Percentiles rank a stretch among this genome's conserved stretches.
phyloP scores from a whole-genome alignment of 495 filamentous ascomycete genomes.

The Daldinia grandis region DNA sequence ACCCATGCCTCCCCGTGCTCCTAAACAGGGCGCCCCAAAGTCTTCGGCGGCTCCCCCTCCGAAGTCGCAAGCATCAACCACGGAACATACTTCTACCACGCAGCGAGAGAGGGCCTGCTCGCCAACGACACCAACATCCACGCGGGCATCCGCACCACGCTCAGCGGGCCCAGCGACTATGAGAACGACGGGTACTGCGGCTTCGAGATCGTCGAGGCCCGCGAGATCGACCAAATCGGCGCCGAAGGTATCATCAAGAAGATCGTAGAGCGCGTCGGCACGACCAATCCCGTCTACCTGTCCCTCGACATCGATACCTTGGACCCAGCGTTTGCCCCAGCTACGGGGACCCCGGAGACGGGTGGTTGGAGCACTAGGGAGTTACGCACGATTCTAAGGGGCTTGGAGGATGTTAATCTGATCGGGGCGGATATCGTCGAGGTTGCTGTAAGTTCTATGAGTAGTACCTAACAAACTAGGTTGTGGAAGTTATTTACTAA shows the following conservation, averaged over 20 bases:
- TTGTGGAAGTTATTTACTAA: not conserved
- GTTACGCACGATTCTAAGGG: conserved; percentile 74
- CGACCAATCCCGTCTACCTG: conserved; percentile 72
- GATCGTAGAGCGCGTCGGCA: conserved; percentile 69
- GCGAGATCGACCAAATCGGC: conserved; percentile 76
- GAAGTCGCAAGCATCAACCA: conserved; percentile 78
- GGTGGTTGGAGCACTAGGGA: conserved; percentile 81
- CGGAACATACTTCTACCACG: conserved; percentile 87
- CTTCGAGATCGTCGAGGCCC: conserved; percentile 73
- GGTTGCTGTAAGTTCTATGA: conserved; percentile 61
- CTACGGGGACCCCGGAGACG: conserved; percentile 78
- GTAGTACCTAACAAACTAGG: not conserved
- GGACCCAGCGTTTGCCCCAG: conserved; percentile 75
- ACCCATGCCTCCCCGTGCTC: conserved; percentile 24
- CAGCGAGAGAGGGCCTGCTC: conserved; percentile 77
- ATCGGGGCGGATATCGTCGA: conserved; percentile 86
- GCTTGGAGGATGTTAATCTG: conserved; percentile 73
- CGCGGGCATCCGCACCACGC: conserved; percentile 78
- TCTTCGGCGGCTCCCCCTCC: conserved; percentile 65
- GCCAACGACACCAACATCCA: conserved; percentile 74
- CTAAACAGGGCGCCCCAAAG: conserved; percentile 70
- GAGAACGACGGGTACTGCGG: conserved; percentile 73
- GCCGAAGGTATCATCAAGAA: conserved; percentile 68
- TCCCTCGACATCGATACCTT: conserved; percentile 82
- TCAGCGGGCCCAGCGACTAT: conserved; percentile 77